Evolutionary conservation across 225 moss, liverwort and hornwort species (phyloP), one percentile per base, ranked within the genome.

Genomic region (Neckera pumila): DNA sequence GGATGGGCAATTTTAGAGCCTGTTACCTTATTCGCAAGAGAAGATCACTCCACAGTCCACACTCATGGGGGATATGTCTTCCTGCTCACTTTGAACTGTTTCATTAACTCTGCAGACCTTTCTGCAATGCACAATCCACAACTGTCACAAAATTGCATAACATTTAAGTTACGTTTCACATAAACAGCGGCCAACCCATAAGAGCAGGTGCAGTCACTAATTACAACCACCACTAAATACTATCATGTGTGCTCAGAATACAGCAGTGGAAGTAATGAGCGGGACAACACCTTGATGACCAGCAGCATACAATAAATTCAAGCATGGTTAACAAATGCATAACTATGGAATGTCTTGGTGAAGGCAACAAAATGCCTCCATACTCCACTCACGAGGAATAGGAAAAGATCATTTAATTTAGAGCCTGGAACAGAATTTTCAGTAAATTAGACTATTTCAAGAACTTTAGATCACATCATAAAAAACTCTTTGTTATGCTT

Each of bases 1-100:
- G n/a, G n/a, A n/a, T n/a, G n/a, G n/a, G n/a, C n/a, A n/a, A n/a
- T n/a, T n/a, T n/a, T n/a, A n/a, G n/a, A n/a, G n/a, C n/a, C n/a
- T n/a, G n/a, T n/a, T n/a, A n/a, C n/a, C n/a, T n/a, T n/a, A 96
- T 90, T 56, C 92, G 94, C 90, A 95, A 86, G 73, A 95, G 92
- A 87, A 96, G 91, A 85, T 96, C 95, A 67, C 95, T 95, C 96
- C 96, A n/a, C n/a, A n/a, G n/a, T n/a, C n/a, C n/a, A 96, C 83
- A 91, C 66, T 36, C 91, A 90, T 42, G 91, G 79, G 36, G 90
- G 88, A 81, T 66, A 19, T 62, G n/a, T 63, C 86, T 85, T 89
- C 72, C 90, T 90, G 83, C 77, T 89, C 79, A 82, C 51, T 73
- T 85, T 83, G 12, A 86, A 81, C 69, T 80, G 85, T 62, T 85